These are phyloP conservation scores for Pseudopediastrum boryanum DNA, from an alignment of 139 green algal genomes.

Conservation along the genomic window DNA sequence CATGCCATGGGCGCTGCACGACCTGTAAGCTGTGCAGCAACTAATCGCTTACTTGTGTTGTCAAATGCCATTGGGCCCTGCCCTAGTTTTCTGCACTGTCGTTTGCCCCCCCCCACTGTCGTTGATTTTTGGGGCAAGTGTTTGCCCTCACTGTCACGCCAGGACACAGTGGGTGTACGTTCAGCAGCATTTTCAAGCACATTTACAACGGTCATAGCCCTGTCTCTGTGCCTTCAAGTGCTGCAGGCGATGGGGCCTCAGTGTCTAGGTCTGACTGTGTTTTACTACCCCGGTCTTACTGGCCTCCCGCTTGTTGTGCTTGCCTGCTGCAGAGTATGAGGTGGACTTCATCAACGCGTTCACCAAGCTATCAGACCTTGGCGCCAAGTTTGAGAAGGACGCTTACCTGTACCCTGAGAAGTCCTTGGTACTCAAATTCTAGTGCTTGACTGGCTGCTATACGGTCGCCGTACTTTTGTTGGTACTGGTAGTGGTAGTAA, in stretches of 20 bases:
- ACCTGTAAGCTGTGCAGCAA: too few relatives aligned
- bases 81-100: too few relatives aligned
- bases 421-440: slow-evolving; percentile 34
- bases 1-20: too few relatives aligned
- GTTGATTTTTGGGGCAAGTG: too few relatives aligned
- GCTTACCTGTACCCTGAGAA: slow-evolving; percentile 62
- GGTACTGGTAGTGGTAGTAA: too few relatives aligned
- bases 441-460: too few relatives aligned
- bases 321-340: slow-evolving; percentile 66
- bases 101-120: too few relatives aligned
- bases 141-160: too few relatives aligned
- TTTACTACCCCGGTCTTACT: not conserved
- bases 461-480: too few relatives aligned
- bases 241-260: not conserved
- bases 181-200: not conserved
- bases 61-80: too few relatives aligned
- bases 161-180: too few relatives aligned
- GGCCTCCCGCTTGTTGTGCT: not conserved
- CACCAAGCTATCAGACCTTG: slow-evolving; percentile 62
- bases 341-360: slow-evolving; percentile 78
- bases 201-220: not conserved
- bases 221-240: not conserved
- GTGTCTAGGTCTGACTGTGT: not conserved
- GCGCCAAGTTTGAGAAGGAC: slow-evolving; percentile 69
- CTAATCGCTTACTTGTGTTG: too few relatives aligned